These are phyloP conservation scores for Zelopaecilomyces penicillatus DNA, from an alignment of 2,329 filamentous ascomycete species.

Conservation along the genomic window DNA sequence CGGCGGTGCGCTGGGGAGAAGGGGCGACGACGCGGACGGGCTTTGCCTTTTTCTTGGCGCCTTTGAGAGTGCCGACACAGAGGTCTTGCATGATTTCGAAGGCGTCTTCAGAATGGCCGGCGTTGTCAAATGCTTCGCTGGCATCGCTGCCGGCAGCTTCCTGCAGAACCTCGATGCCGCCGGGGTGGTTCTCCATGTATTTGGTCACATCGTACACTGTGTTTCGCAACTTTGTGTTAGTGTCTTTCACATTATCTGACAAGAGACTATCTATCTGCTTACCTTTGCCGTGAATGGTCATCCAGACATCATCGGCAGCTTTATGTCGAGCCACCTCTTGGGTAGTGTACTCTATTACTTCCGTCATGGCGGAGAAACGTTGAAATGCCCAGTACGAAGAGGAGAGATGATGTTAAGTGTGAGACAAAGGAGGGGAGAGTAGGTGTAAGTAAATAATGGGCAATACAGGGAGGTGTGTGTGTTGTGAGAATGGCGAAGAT, in stretches of 20 bases:
- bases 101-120: slow-evolving; percentile 65
- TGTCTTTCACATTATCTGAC: not conserved
- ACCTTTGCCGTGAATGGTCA: slow-evolving; percentile 49
- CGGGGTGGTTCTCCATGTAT: slow-evolving; percentile 54
- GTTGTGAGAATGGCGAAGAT: no score
- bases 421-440: no score
- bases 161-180: slow-evolving; percentile 68
- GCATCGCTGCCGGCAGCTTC: slow-evolving; percentile 73
- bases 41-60: slow-evolving; percentile 14
- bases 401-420: no score
- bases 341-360: slow-evolving; percentile 15
- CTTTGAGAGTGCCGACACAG: slow-evolving; percentile 29
- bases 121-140: slow-evolving; percentile 73
- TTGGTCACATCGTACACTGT: slow-evolving; percentile 51
- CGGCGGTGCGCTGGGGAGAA: not conserved
- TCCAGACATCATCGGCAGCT: slow-evolving; percentile 40
- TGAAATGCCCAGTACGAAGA: no score
- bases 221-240: not conserved
- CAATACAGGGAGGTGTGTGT: no score
- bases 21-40: slow-evolving; percentile 2
- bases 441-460: no score
- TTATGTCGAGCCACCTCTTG: slow-evolving; percentile 43
- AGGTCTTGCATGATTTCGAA: slow-evolving; percentile 33
- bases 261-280: slow-evolving; percentile 19
- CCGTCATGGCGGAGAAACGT: not conserved